Base-by-base conservation (phyloP, 371 early-diverging fungal species). In the Rhizopus sp. region DNA sequence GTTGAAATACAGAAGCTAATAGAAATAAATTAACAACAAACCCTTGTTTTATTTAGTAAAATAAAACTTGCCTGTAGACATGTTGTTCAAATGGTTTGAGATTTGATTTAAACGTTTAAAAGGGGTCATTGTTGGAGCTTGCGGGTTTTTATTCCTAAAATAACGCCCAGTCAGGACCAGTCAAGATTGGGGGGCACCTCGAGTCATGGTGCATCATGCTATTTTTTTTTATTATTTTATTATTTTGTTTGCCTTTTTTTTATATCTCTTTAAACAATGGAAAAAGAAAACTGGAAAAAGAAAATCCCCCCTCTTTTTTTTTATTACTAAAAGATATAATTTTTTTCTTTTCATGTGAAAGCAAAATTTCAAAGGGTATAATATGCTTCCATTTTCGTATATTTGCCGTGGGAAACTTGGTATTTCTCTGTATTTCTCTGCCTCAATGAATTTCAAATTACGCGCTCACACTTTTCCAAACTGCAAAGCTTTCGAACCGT, bases 1-100 rank as follows among this genome's bases (percentile, higher is more conserved):
- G 50, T 37, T 78, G 66, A 66, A 94, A 94, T 55, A 83, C 63
- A 34, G 88, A 87, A 35, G 52, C 64, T 31, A 59, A 31, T 34
- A 54, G 47, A 58, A 50, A 16, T 1, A 15, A 34, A 17, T 3
- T 42, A 42, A 10, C 6, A 17, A n/a, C 1, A 37, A 5, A 39
- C 6, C 31, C 8, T n/a, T 2, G 45, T 47, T 44, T 5, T n/a
- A 29, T 1, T 5, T 10, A 6, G 7, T 2, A 35, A 7, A 29
- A 40, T 12, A 31, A 9, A 16, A 15, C 5, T n/a, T 37, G 49
- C 53, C 53, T 55, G 59, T 49, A 7, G 65, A 35, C 65, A 65
- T 66, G 31, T 29, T 60, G 44, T 35, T 52, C 8, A 66, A 46
- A 35, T 66, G 66, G 9, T 44, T 23, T 31, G 53, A 48, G 12